These are phyloP conservation scores for Zoysia pacifica DNA, from an alignment of 176 grass and related monocot species.

Conservation along the genomic window DNA sequence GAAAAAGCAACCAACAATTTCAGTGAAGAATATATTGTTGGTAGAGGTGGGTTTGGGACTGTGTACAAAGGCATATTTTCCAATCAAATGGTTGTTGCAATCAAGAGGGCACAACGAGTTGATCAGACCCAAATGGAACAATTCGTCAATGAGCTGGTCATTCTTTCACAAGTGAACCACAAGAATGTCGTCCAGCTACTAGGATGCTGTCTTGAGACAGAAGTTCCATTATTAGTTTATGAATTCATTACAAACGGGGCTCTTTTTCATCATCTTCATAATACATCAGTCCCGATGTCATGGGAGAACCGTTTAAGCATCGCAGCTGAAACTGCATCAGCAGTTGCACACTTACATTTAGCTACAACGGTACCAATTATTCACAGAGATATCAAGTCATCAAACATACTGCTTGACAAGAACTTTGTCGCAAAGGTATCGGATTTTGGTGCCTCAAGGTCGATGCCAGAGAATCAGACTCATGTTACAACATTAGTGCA, in stretches of 20 bases:
- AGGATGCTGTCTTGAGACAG: constrained; percentile 64
- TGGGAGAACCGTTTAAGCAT: constrained; percentile 60
- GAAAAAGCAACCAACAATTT: constrained; percentile 56
- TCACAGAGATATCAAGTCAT: constrained; percentile 66
- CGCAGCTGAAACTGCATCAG: constrained; percentile 59
- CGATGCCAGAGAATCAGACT: constrained; percentile 50
- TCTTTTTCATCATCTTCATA: constrained; percentile 57
- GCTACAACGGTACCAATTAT: constrained; percentile 46
- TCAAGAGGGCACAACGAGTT: constrained; percentile 56
- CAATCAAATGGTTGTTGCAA: constrained; percentile 44
- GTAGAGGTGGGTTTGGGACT: constrained; percentile 61
- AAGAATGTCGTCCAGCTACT: constrained; percentile 61
- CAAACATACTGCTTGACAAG: constrained; percentile 58
- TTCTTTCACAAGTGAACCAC: constrained; percentile 62
- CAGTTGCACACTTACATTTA: constrained; percentile 57
- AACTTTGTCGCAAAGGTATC: constrained; percentile 62
- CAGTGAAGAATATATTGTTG: constrained; percentile 43
- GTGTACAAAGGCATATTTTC: constrained; percentile 59
- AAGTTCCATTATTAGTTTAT: constrained; percentile 66
- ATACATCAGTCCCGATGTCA: constrained; percentile 26
- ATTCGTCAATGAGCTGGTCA: constrained; percentile 61
- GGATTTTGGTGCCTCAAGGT: constrained; percentile 67
- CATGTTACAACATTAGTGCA: constrained; percentile 67
- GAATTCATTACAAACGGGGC: constrained; percentile 66
- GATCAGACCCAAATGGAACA: constrained; percentile 63